These are phyloP conservation scores for Alternaria ventricosa DNA, from an alignment of 2,329 filamentous ascomycete species.

Conservation along the genomic window DNA sequence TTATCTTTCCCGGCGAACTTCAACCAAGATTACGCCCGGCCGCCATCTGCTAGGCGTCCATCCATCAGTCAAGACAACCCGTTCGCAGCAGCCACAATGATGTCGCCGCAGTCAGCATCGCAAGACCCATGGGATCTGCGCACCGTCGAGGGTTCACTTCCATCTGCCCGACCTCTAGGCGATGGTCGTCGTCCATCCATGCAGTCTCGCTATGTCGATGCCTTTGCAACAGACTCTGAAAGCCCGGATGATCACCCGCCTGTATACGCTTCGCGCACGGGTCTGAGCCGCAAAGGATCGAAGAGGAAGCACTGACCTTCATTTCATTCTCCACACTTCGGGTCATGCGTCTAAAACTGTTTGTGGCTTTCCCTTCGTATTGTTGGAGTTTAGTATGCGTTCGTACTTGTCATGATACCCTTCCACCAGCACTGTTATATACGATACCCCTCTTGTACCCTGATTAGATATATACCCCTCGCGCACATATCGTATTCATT, in stretches of 20 bases:
- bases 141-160: conserved; percentile 25
- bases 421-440: background rate
- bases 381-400: background rate
- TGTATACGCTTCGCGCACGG: conserved; percentile 2
- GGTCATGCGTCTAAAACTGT: background rate
- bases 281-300: conserved; percentile 6
- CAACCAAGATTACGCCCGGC: conserved; percentile 18
- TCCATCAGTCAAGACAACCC: conserved; percentile 28
- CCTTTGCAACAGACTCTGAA: conserved; percentile 20
- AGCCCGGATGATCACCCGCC: conserved; percentile 4
- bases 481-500: background rate
- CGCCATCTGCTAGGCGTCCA: conserved; percentile 29
- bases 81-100: conserved; percentile 22
- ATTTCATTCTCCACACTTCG: background rate
- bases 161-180: conserved; percentile 11
- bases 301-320: conserved; percentile 11
- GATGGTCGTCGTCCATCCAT: conserved; percentile 18
- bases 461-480: background rate
- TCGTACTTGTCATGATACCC: background rate
- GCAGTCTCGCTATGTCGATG: conserved; percentile 21
- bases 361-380: background rate
- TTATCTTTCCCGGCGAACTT: conserved; percentile 26
- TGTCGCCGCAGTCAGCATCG: conserved; percentile 6
- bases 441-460: background rate
- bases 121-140: conserved; percentile 37